A percentile compares a stretch with the other conserved stretches of the same genome.
Conservation (phyloP, 2,329 filamentous ascomycete genomes). For the Botryotinia calthae region DNA sequence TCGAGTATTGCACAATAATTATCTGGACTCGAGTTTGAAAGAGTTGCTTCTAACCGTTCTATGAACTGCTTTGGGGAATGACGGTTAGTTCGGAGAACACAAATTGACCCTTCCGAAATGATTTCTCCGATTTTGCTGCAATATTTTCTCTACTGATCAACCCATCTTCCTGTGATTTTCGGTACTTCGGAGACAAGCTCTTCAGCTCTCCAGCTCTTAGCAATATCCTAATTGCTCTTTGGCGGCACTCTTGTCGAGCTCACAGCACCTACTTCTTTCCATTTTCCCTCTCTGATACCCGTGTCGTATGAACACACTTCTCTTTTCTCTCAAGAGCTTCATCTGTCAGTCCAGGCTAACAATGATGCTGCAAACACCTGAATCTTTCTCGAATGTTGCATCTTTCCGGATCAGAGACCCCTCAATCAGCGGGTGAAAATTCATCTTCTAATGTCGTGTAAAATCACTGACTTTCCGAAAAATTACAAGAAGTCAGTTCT, state of each 20-base stretch:
- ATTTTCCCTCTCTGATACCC: not conserved
- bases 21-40: not conserved
- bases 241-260: not conserved
- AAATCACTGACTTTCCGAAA: not conserved
- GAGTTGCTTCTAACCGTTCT: not conserved
- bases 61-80: not conserved
- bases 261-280: not conserved
- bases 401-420: not conserved
- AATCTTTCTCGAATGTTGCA: not conserved
- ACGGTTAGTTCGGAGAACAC: not conserved
- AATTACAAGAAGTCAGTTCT: not conserved
- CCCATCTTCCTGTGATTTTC: not conserved
- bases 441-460: not conserved
- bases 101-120: accelerated
- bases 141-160: not conserved
- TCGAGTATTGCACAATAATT: not conserved
- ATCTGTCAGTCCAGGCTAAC: not conserved
- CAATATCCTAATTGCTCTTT: not conserved
- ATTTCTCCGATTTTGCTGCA: not conserved
- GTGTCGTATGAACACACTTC: not conserved
- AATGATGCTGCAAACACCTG: not conserved
- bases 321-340: not conserved
- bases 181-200: not conserved
- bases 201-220: not conserved
- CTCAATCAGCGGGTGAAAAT: not conserved